These are phyloP conservation scores for Suillus variegatus DNA, from an alignment of 768 basidiomycete species.

Conservation along the genomic window DNA sequence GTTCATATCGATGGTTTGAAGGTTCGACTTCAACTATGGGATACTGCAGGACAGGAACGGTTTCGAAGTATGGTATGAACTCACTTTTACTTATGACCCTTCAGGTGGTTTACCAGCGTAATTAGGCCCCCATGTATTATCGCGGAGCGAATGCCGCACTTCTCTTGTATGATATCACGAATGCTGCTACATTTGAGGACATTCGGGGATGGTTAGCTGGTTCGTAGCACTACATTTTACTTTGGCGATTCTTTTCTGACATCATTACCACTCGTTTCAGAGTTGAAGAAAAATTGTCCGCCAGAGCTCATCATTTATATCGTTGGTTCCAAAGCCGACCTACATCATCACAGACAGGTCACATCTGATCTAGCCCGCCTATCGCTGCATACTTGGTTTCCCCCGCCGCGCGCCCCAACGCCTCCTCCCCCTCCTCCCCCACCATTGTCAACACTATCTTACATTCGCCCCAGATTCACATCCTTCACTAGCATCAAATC, in stretches of 20 bases:
- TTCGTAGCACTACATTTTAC: slow-evolving; percentile 31
- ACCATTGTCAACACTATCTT: slow-evolving; percentile 41
- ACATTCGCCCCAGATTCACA: slow-evolving; percentile 37
- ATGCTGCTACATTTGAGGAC: slow-evolving; percentile 84
- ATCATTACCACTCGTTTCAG: slow-evolving; percentile 40
- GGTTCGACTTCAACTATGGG: slow-evolving; percentile 88
- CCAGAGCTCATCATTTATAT: slow-evolving; percentile 92
- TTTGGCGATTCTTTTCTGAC: not conserved
- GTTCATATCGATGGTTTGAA: slow-evolving; percentile 81
- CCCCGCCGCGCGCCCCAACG: slow-evolving; percentile 69
- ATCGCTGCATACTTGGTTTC: slow-evolving; percentile 85
- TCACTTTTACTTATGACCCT: slow-evolving; percentile 1
- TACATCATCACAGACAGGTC: slow-evolving; percentile 69
- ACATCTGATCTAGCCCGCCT: slow-evolving; percentile 82
- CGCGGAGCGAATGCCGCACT: slow-evolving; percentile 94
- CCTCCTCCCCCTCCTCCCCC: slow-evolving; percentile 67
- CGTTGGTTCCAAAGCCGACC: slow-evolving; percentile 91
- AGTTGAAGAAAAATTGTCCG: slow-evolving; percentile 87
- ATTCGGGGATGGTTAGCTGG: slow-evolving; percentile 92
- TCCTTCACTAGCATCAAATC: slow-evolving; percentile 58
- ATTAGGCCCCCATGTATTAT: slow-evolving; percentile 94
- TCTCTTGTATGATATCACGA: slow-evolving; percentile 94
- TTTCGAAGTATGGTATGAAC: slow-evolving; percentile 82
- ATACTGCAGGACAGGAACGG: slow-evolving; percentile 92
- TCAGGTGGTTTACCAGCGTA: slow-evolving; percentile 16